phyloP scores from a whole-genome alignment of 371 early-diverging fungal genomes.

The Batrachochytrium dendrobatidis region DNA sequence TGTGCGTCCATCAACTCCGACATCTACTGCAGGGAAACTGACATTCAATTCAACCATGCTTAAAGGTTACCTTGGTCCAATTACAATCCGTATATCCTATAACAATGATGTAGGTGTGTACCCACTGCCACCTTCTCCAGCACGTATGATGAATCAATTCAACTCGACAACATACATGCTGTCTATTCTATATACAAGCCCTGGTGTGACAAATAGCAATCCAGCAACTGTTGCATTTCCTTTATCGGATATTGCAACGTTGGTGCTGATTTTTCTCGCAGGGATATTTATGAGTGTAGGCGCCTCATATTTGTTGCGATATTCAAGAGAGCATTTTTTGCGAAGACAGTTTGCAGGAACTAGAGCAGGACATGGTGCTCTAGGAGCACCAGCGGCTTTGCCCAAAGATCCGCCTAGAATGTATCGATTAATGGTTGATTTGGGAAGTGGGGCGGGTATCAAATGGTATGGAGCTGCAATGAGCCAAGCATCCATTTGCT shows the following conservation, averaged over 20 bases:
- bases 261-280: background rate
- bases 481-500: background rate
- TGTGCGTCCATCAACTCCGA: conserved; percentile 3
- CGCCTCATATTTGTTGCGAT: background rate
- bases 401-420: background rate
- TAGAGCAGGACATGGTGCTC: background rate
- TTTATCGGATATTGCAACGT: background rate
- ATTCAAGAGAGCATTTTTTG: background rate
- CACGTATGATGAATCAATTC: background rate
- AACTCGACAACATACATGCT: background rate
- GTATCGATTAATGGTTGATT: background rate
- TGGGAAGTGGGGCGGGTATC: background rate
- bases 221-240: background rate
- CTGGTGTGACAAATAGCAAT: background rate
- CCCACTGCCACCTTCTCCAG: background rate
- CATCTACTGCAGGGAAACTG: background rate
- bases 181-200: background rate
- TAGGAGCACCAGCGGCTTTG: background rate
- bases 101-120: background rate
- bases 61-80: background rate
- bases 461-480: background rate
- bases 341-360: background rate
- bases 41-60: background rate
- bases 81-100: background rate
- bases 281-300: background rate